phyloP scores from a whole-genome alignment of 179 eudicot genomes.

The Corrigiola litoralis region DNA sequence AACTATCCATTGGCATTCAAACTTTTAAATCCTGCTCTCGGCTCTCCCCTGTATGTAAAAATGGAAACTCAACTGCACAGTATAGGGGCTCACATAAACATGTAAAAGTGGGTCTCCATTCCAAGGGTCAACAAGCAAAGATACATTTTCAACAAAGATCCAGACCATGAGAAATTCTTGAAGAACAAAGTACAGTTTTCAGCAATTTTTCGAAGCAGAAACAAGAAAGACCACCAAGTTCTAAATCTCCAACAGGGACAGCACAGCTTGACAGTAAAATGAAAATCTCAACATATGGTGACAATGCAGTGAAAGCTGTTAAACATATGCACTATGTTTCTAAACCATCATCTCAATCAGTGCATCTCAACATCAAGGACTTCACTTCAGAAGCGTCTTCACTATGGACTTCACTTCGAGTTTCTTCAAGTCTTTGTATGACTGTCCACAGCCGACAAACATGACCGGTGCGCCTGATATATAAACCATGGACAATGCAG shows the following conservation, averaged over 20 bases:
- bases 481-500: constrained; percentile 93
- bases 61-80: too few relatives aligned
- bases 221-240: constrained; percentile 1
- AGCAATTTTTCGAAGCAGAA: not conserved
- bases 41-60: too few relatives aligned
- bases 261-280: not conserved
- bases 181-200: not conserved
- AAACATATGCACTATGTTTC: not conserved
- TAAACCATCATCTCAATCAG: not conserved
- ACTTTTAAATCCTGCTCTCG: too few relatives aligned
- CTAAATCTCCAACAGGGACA: not conserved
- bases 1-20: too few relatives aligned
- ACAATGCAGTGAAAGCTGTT: not conserved
- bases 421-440: constrained; percentile 87
- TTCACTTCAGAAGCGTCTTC: constrained; percentile 84
- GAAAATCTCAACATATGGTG: not conserved
- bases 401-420: constrained; percentile 86
- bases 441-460: constrained; percentile 98
- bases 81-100: too few relatives aligned
- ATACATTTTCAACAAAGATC: not conserved
- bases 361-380: not conserved
- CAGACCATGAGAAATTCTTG: not conserved
- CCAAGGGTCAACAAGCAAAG: too few relatives aligned
- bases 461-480: constrained; percentile 96
- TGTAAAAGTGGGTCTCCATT: too few relatives aligned